Conservation (phyloP, 2,329 filamentous ascomycete genomes). For the Fusarium redolens region DNA sequence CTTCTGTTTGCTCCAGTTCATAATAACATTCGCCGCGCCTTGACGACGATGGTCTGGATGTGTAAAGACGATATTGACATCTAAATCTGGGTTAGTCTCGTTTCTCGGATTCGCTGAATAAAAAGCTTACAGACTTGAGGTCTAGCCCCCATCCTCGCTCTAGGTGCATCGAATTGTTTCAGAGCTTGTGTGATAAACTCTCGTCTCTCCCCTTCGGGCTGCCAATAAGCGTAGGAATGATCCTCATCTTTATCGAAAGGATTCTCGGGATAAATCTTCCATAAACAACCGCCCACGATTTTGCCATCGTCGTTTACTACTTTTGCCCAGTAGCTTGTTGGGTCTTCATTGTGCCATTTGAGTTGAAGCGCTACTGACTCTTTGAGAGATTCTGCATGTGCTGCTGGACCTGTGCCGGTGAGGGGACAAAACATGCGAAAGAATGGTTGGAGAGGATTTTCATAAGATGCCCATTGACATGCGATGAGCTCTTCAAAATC, state of each 20-base stretch:
- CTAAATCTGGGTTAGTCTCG: neutral
- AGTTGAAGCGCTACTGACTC: conserved; percentile 9
- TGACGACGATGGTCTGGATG: conserved; percentile 36
- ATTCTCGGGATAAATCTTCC: conserved; percentile 29
- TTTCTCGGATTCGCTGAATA: neutral
- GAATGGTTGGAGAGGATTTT: conserved; percentile 29
- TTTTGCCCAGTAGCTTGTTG: conserved; percentile 33
- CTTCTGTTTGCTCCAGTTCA: conserved; percentile 40
- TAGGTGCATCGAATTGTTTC: conserved; percentile 32
- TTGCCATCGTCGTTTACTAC: conserved; percentile 29
- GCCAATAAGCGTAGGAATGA: conserved; percentile 29
- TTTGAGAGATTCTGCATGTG: conserved; percentile 18
- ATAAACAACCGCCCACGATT: conserved; percentile 38
- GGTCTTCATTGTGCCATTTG: conserved; percentile 27
- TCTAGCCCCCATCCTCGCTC: conserved; percentile 29
- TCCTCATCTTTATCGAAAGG: conserved; percentile 22
- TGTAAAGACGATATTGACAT: conserved; percentile 39
- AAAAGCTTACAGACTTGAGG: conserved; percentile 36
- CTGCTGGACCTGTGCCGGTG: conserved; percentile 11
- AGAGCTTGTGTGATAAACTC: conserved; percentile 34
- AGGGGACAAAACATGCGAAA: conserved; percentile 40
- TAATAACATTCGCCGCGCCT: conserved; percentile 37
- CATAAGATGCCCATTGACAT: conserved; percentile 33
- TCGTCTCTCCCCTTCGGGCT: conserved; percentile 33
- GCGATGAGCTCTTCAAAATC: conserved; percentile 39